Evolutionary conservation across 257 asterid species (phyloP).

Genomic region (Dorcoceras hygrometricum): DNA sequence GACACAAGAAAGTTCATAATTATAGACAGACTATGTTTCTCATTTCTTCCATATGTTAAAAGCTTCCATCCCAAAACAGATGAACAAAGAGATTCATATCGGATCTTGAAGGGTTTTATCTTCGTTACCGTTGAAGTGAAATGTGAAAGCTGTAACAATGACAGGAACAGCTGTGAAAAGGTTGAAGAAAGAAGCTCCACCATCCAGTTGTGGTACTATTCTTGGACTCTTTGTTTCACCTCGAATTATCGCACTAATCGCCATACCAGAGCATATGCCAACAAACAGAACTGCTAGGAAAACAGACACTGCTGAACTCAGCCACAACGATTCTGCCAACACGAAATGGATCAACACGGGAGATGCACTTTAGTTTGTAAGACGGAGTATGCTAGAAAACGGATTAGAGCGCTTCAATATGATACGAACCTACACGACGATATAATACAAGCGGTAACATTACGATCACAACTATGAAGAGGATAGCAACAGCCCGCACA

Average conservation of each 20-base stretch:
- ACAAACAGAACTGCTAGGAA: constrained; percentile 78
- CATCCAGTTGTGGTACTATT: constrained; percentile 53
- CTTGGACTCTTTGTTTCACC: constrained; percentile 64
- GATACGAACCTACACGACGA: constrained; percentile 77
- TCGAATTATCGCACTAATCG: constrained; percentile 56
- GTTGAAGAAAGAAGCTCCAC: constrained; percentile 68
- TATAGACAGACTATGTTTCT: background rate
- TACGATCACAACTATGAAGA: constrained; percentile 54
- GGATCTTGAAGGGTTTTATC: no score
- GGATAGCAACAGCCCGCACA: constrained; percentile 60
- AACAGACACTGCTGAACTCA: constrained; percentile 74
- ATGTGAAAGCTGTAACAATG: constrained; percentile 86
- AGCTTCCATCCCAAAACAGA: no score
- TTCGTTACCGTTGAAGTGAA: constrained; percentile 84
- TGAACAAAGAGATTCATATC: no score
- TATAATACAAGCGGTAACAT: constrained; percentile 72
- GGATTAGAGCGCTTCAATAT: background rate
- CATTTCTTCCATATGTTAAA: no score
- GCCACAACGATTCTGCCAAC: constrained; percentile 74
- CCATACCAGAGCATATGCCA: constrained; percentile 80
- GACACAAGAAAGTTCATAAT: background rate
- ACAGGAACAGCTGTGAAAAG: constrained; percentile 93
- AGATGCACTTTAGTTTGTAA: background rate
- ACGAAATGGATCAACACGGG: background rate
- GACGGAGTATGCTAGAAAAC: background rate